Base-by-base conservation (phyloP, 176 grass and related monocot species). In the Carex pumila region DNA sequence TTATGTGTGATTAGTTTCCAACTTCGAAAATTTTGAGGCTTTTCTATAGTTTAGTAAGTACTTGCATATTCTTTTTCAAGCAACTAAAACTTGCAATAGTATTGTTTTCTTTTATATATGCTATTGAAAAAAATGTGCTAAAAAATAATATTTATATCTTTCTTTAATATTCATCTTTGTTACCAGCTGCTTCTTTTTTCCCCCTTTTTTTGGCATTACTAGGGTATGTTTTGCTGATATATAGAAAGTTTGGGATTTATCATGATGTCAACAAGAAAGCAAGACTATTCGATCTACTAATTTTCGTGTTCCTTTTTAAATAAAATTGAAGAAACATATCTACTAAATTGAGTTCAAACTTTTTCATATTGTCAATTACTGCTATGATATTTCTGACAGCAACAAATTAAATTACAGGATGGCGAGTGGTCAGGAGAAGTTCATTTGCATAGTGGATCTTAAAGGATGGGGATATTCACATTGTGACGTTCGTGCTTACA, bases 391-490 rank as follows among this genome's bases (percentile, higher is more conserved):
- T 50, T 73, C 34, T 36, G 3, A 3, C 3, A 36, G 3, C 34
- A 57, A 67, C 2, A 12, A n/a, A n/a, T n/a, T n/a, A n/a, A 61
- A 17, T 71, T 81, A 61, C 76, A 95, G 94, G 49, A 90, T 87
- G 29, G 86, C 91, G 7, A 78, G 78, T 54, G 86, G 86, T 1
- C 94, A 93, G 77, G 94, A 97, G 61, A 97, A 90, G 79, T 97
- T 93, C 66, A 80, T 90, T 66, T 85, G 81, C 81, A 87, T 97
- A 47, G 89, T 59, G 9, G 94, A 97, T 88, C 69, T 97, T 7
- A 86, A 93, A 58, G 94, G 89, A 29, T 97, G 91, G 89, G 89
- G 91, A 4, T 97, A 97, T 62, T 78, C 94, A 30, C 89, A 93
- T 61, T 84, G 72, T 3, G 94, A 93, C 55, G 59, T 91, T 22